Base-by-base conservation (phyloP, 768 basidiomycete species). In the Calvatia gigantea region DNA sequence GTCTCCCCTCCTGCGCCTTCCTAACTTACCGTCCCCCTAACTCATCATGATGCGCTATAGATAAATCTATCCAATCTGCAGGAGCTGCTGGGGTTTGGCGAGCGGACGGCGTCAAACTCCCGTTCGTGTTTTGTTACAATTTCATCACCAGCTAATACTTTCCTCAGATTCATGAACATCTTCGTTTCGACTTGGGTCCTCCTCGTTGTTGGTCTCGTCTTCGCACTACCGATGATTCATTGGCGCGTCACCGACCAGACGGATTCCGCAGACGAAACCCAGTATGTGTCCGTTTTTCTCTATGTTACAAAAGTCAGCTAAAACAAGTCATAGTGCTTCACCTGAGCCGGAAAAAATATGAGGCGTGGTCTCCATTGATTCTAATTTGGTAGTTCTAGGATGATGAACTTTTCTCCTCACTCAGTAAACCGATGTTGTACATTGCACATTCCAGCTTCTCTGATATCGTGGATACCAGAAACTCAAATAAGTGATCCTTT, bases 131-230 rank as follows among this genome's bases (percentile, higher is more conserved):
- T 15, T 52, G 23, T 52, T 57, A 17, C n/a, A 21, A 50, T 14
- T 50, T 2, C 6, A 6, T 15, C 8, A 37, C 21, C 27, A 29
- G 35, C 27, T 17, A 21, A 15, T 12, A 17, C 17, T 46, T 28
- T 33, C 35, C 9, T 32, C 5, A 81, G 78, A 41, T 90, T 77
- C 69, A 84, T 87, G 82, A 86, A 79, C 61, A 77, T 90, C 31
- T 87, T 90, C 63, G 63, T 85, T 56, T 86, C 86, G 17, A 88
- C 88, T 0, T 90, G 88, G 87, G 75, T 73, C n/a, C 73, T 90
- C 27, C 80, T 88, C 42, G 79, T 80, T 32, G 81, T 75, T 0
- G 87, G 87, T 4, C 74, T 89, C 15, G 31, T 83, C 43, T 86
- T 80, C 58, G 81, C 85, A n/a, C 69, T 88, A 31, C 87, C 86